Evolutionary conservation across 495 filamentous ascomycete species (phyloP), one percentile per base, ranked within the genome.

Genomic region (Peziza echinospora): DNA sequence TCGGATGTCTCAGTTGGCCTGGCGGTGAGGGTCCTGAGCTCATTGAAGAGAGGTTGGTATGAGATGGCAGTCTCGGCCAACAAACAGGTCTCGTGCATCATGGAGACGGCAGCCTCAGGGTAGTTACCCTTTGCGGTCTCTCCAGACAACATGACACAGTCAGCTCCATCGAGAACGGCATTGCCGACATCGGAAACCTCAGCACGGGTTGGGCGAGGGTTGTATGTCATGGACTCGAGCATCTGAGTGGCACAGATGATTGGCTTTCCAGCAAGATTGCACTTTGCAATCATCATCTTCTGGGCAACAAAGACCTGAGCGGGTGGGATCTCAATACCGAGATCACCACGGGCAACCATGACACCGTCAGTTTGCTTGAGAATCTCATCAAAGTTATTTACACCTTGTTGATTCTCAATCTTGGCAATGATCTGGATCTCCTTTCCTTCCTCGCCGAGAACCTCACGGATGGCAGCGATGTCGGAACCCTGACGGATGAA

Each of bases 241-340:
- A 84, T 84, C 65, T 85, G 78, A 24, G 81, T 84, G 25, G 63
- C 58, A 63, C 86, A 93, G 62, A 96, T 93, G 60, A 84, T 83
- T 51, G 89, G 89, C 73, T 97, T 97, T 62, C 91, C 89, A 56
- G 86, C 87, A 60, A 94, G 80, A 72, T 97, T 97, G 74, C 91
- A 96, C 77, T 94, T 96, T 63, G 87, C 84, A 66, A 96, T 96
- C 80, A 97, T 86, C 84, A 96, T 96, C 78, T 97, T 97, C 73
- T 97, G 89, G 42, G 89, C 89, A 52, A 92, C 79, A 67, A 96
- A 97, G 46, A 97, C 89, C 72, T 97, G 91, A 45, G 87, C 82
- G 28, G 91, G 85, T 17, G 89, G 84, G 59, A 97, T 97, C 66
- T 97, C 89, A 52, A 97, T 97, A 68, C 89, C 89, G 30, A 97